These are phyloP conservation scores for Rhodamnia rubescens DNA, from an alignment of 345 rosid genomes.

Conservation along the genomic window DNA sequence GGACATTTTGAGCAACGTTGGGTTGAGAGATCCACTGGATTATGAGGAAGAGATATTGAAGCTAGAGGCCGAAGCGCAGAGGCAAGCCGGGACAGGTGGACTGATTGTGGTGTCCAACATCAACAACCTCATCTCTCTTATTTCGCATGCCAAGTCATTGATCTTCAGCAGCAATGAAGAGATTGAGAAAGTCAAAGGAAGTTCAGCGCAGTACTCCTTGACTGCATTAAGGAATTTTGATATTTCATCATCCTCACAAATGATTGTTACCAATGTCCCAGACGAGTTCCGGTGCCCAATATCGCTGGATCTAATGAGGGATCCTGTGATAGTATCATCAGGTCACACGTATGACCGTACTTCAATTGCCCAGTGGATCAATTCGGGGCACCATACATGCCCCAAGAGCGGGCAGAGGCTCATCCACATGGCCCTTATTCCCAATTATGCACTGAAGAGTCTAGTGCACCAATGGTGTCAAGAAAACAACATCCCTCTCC, in stretches of 20 bases:
- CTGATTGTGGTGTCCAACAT: conserved; percentile 47
- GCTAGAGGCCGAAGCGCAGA: conserved; percentile 40
- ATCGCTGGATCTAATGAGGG: conserved; percentile 56
- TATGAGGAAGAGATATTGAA: conserved; percentile 41
- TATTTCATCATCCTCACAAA: conserved; percentile 26
- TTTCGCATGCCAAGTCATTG: conserved; percentile 31
- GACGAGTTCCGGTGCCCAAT: conserved; percentile 61
- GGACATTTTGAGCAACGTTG: conserved; percentile 31
- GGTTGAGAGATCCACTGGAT: conserved; percentile 27
- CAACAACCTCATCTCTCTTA: conserved; percentile 46
- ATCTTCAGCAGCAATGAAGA: conserved; percentile 18
- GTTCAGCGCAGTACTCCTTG: conserved; percentile 6
- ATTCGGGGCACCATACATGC: conserved; percentile 58
- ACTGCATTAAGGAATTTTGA: conserved; percentile 8
- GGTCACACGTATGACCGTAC: conserved; percentile 58
- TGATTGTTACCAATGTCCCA: conserved; percentile 18
- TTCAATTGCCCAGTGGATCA: conserved; percentile 61
- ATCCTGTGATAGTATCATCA: conserved; percentile 55
- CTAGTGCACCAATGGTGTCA: conserved; percentile 55
- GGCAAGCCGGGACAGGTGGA: conserved; percentile 70
- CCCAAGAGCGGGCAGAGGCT: conserved; percentile 58
- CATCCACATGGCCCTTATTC: conserved; percentile 55
- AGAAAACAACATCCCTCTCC: conserved; percentile 39
- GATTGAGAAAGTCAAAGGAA: conserved; percentile 11
- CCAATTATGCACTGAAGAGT: conserved; percentile 58